Conservation (phyloP, 306 rosid genomes). For the Prunus kanzakura region DNA sequence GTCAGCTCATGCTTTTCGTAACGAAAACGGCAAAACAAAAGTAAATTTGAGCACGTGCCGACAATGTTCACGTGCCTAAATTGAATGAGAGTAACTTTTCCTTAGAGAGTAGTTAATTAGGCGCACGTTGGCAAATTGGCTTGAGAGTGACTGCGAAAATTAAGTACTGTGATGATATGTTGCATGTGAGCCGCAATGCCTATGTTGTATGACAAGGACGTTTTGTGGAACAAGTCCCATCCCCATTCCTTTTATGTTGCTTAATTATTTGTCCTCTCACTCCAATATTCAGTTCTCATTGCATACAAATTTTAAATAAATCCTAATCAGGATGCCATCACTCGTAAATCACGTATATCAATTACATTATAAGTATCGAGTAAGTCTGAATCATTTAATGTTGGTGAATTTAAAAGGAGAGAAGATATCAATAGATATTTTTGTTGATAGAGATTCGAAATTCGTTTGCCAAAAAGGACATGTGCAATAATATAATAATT, state of each 20-base stretch:
- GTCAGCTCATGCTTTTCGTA: background rate
- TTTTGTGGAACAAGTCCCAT: background rate
- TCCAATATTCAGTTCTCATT: background rate
- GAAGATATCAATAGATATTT: background rate
- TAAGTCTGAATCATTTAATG: background rate
- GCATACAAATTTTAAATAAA: no score
- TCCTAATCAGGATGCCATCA: background rate
- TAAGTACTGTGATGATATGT: background rate
- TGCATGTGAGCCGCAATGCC: background rate
- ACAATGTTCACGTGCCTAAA: background rate
- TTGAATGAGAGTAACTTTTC: background rate
- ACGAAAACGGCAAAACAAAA: background rate
- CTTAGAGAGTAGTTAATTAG: background rate
- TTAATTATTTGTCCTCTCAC: background rate
- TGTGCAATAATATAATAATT: background rate
- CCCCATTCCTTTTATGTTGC: background rate
- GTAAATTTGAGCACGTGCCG: background rate
- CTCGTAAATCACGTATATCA: background rate
- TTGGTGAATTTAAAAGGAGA: background rate
- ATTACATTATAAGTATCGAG: background rate
- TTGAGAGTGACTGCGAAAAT: background rate
- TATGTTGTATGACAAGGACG: background rate
- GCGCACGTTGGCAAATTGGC: no score
- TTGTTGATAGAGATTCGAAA: background rate
- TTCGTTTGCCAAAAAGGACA: background rate